Base-by-base conservation (phyloP, 345 rosid species). In the Physaria fendleri region DNA sequence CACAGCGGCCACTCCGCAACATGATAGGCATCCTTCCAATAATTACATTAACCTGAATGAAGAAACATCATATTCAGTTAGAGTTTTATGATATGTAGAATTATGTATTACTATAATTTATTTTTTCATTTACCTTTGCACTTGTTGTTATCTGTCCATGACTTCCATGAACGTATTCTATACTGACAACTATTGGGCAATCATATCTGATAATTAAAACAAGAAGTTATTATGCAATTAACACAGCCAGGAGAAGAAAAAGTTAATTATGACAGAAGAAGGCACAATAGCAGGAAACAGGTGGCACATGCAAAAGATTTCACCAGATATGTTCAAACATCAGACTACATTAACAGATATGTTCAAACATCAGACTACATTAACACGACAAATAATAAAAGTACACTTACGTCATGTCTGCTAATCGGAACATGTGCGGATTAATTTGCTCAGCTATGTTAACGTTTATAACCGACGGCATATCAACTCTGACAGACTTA, bases 1-100 rank as follows among this genome's bases (percentile, higher is more conserved):
- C 77, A 74, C 98, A 92, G 65, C 87, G 64, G 61, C 85, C 59
- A 73, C 97, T 86, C 52, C 94, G 79, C 68, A 92, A 65, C 98
- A 92, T 92, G 68, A 88, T 74, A 44, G 98, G 98, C 87, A 92
- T 78, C 72, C 80, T 88, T 67, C 93, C 98, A 32, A 92, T 88
- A 28, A 58, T 37, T 42, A 88, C 78, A 47, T 79, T 67, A 41
- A 75, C 68, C 98, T 92, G 78, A 75, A 56, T 39, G 59, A 71
- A 9, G 51, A 20, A 65, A 17, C 56, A 53, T 2, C 56, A 44
- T 34, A 44, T 53, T 35, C 25, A 68, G 55, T 24, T 42, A 35
- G 59, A 23, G 22, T 35, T 17, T 46, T 12, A 53, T 4, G 17
- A 42, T 34, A 68, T 20, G 20, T 12, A 45, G 30, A 33, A 61